A percentile compares a stretch with the other conserved stretches of the same genome.
phyloP scores from a whole-genome alignment of 768 basidiomycete species.

The Sistotremastrum niveocremeum region DNA sequence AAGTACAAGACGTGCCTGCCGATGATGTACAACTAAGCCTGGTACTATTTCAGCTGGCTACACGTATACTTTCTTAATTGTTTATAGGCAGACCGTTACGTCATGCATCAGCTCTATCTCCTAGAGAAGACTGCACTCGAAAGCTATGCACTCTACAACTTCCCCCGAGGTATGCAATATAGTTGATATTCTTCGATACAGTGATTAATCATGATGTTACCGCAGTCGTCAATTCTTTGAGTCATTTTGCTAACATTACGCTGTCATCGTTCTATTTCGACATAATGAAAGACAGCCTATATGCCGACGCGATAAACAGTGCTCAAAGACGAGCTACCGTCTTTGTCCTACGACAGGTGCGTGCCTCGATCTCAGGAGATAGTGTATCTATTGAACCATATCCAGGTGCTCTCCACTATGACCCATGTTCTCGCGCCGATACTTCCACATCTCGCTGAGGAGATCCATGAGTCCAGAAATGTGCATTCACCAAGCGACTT shows the following conservation, averaged over 20 bases:
- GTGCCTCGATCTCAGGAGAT: constrained; percentile 2
- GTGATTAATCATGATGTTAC: constrained; percentile 2
- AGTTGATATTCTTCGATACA: background rate
- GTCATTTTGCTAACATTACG: constrained; percentile 68
- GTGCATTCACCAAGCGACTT: constrained; percentile 18
- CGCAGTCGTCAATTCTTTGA: constrained; percentile 57
- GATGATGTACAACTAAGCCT: constrained; percentile 40
- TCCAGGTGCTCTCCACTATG: constrained; percentile 53
- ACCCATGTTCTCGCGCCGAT: constrained; percentile 70
- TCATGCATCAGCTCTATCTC: constrained; percentile 71
- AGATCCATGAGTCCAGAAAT: constrained; percentile 40
- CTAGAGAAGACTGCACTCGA: constrained; percentile 56
- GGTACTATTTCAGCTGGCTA: constrained; percentile 21
- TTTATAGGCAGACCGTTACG: constrained; percentile 63
- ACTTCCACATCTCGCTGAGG: constrained; percentile 83
- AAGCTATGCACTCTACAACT: constrained; percentile 63
- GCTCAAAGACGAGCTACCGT: constrained; percentile 49
- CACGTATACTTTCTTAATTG: background rate
- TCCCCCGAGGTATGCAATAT: constrained; percentile 54
- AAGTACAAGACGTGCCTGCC: constrained; percentile 11
- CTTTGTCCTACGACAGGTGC: constrained; percentile 58
- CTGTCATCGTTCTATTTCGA: constrained; percentile 90
- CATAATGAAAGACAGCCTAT: constrained; percentile 79
- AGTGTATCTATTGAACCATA: background rate
- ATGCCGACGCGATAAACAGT: constrained; percentile 46